Conservation (phyloP, 2,329 filamentous ascomycete species). For the Xylariaceae sp. region DNA sequence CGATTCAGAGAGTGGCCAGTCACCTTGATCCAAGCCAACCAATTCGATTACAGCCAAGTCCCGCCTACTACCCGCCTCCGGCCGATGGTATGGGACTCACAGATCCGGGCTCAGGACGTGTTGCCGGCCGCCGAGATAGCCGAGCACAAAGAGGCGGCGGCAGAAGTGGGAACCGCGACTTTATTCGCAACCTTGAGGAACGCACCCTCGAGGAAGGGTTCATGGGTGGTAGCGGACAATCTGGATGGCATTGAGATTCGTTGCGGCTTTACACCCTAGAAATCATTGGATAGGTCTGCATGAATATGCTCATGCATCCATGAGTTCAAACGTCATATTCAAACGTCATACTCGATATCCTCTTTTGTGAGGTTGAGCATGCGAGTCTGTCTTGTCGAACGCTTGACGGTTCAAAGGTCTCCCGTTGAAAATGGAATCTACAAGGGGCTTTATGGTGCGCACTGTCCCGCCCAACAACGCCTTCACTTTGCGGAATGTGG, state of each 20-base stretch:
- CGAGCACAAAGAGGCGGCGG: constrained; percentile 58
- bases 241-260: constrained; percentile 62
- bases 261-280: constrained; percentile 3
- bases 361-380: neutral
- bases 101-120: constrained; percentile 53
- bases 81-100: constrained; percentile 73
- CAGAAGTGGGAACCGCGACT: constrained; percentile 71
- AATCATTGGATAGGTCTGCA: constrained; percentile 5
- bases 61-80: constrained; percentile 94
- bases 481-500: too few relatives aligned
- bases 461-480: too few relatives aligned
- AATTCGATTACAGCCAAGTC: constrained; percentile 90
- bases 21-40: constrained; percentile 93
- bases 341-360: constrained; percentile 11
- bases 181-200: constrained; percentile 93
- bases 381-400: too few relatives aligned
- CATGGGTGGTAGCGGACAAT: constrained; percentile 60
- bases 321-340: constrained; percentile 11
- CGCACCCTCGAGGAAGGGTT: constrained; percentile 91
- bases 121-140: constrained; percentile 71
- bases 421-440: too few relatives aligned
- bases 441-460: too few relatives aligned
- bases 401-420: too few relatives aligned
- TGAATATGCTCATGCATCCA: constrained; percentile 6
- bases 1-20: constrained; percentile 91